Evolutionary conservation across 805 yeast species (phyloP), one percentile per base, ranked within the genome.

Genomic region (Metschnikowia koreensis): DNA sequence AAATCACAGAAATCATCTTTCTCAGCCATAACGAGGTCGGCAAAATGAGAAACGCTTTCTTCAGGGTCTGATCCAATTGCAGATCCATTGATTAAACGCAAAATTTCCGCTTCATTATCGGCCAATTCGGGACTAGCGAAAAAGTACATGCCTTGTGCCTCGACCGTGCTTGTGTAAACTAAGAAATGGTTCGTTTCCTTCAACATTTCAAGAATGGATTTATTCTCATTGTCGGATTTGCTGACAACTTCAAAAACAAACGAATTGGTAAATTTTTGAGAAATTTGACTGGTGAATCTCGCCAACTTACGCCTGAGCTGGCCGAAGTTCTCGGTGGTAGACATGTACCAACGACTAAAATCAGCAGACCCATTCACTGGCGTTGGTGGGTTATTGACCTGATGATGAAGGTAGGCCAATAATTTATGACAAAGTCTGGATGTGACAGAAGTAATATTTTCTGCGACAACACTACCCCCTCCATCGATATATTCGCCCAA

Each of bases 391-490:
- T 81, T 57, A 36, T 68, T 76, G 54, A 85, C 76, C 63, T 91
- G 97, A 52, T 84, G 80, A 51, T 82, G 83, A 62, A 89, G 76
- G 67, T 87, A 92, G 2, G 83, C 78, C 51, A 82, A 79, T 41
- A 94, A 68, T 53, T 96, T 76, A 22, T 82, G 83, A 8, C 86
- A 77, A 53, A 94, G 73, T 57, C 87, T 82, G 17, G 85, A 74
- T 0, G 90, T 82, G 42, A 94, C 69, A 6, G 76, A 44, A 60
- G 86, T 76, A 51, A 92, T 86, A 60, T 86, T 90, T 56, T 85
- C 86, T 0, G 97, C 94, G 48, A 93, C 83, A 13, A 86, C 84
- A 6, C 82, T 80, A 39, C 94, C 89, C 29, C 96, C 93, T 6
- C 89, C 87, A 40, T 87, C 91, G 29, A 94, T 79, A 59, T 80